Conservation (phyloP, 441 rosid genomes). For the Gossypium schwendimanii region DNA sequence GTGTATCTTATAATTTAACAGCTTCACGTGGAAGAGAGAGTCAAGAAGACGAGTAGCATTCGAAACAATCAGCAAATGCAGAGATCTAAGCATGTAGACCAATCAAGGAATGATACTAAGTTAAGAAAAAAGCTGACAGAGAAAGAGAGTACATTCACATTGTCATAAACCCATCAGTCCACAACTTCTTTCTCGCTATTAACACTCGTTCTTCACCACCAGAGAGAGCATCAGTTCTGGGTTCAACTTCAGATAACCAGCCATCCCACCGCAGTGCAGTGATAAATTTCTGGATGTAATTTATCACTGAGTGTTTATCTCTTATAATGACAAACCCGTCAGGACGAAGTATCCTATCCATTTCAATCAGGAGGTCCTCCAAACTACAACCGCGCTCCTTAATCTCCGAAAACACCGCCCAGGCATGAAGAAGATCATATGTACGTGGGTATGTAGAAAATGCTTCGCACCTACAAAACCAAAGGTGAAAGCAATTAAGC, state of each 20-base stretch:
- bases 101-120: neutral
- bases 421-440: conserved; percentile 91
- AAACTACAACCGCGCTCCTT: conserved; percentile 53
- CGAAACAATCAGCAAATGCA: neutral
- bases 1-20: neutral
- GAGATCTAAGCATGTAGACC: neutral
- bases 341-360: conserved; percentile 86
- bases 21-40: neutral
- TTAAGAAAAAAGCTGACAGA: neutral
- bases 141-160: conserved; percentile 17
- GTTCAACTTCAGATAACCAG: conserved; percentile 72
- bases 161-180: conserved; percentile 33
- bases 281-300: conserved; percentile 47
- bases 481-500: neutral
- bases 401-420: conserved; percentile 66
- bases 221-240: conserved; percentile 65
- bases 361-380: conserved; percentile 81
- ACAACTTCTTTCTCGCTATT: conserved; percentile 71
- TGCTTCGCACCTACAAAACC: conserved; percentile 74
- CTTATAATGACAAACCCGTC: conserved; percentile 80
- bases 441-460: conserved; percentile 93
- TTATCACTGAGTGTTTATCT: conserved; percentile 59
- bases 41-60: neutral
- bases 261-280: conserved; percentile 76
- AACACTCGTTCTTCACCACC: conserved; percentile 59